Evolutionary conservation across 306 rosid genomes (phyloP).

Genomic region (Ammopiptanthus mongolicus): DNA sequence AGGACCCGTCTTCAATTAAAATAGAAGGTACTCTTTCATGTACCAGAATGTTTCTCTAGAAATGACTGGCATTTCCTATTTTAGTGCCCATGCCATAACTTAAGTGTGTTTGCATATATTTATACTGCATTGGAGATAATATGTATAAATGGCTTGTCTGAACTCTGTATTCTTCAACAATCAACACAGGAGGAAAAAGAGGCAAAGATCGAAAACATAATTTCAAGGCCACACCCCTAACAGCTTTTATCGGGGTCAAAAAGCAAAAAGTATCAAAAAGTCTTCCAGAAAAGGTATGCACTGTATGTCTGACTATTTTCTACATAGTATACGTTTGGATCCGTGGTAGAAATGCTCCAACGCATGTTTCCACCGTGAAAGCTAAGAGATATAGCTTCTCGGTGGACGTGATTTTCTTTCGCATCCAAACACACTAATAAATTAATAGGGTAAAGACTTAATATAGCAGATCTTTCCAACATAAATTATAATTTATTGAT

Average conservation of each 20-base stretch:
- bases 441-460: neutral
- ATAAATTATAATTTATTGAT: neutral
- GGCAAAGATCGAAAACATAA: conserved; percentile 42
- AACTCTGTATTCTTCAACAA: conserved; percentile 9
- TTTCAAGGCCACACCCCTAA: conserved; percentile 52
- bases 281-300: conserved; percentile 47
- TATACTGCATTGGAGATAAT: neutral
- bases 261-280: conserved; percentile 40
- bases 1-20: conserved; percentile 49
- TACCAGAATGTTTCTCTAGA: neutral
- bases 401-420: too few species aligned
- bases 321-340: too few species aligned
- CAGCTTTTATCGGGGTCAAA: conserved; percentile 43
- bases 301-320: neutral
- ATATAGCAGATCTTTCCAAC: neutral
- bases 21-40: conserved; percentile 46
- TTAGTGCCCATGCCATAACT: conserved; percentile 14
- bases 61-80: neutral
- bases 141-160: conserved; percentile 13
- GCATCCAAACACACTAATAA: too few species aligned
- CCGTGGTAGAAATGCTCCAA: too few species aligned
- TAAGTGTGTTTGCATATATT: conserved; percentile 4
- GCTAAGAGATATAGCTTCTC: too few species aligned
- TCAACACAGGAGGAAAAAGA: conserved; percentile 51
- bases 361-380: too few species aligned